Conservation (phyloP, 306 rosid species). For the Astragalus membranaceus region DNA sequence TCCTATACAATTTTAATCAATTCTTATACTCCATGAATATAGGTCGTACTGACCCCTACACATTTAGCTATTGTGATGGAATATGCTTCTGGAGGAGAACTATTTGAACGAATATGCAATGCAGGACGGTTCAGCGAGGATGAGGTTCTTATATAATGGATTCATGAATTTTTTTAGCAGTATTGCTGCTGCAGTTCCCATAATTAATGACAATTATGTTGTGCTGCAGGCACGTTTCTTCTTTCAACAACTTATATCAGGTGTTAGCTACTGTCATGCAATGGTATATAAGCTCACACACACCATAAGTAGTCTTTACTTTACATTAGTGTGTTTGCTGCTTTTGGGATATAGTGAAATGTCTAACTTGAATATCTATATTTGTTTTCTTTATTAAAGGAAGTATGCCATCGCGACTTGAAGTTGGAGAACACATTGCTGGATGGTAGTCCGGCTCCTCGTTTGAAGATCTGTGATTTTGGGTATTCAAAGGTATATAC, state of each 20-base stretch:
- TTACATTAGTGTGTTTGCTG: background rate
- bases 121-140: constrained; percentile 92
- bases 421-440: constrained; percentile 87
- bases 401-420: constrained; percentile 94
- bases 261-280: constrained; percentile 92
- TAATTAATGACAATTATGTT: constrained; percentile 12
- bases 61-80: constrained; percentile 97
- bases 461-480: constrained; percentile 86
- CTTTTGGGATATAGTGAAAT: background rate
- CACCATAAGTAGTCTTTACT: background rate
- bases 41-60: constrained; percentile 85
- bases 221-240: constrained; percentile 86
- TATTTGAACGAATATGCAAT: constrained; percentile 94
- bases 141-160: constrained; percentile 49
- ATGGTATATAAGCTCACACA: constrained; percentile 46
- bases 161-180: constrained; percentile 3
- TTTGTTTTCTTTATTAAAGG: constrained; percentile 39
- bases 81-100: constrained; percentile 95
- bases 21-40: constrained; percentile 2
- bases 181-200: background rate
- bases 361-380: constrained; percentile 4
- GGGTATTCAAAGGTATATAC: constrained; percentile 88
- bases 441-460: constrained; percentile 97
- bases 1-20: constrained; percentile 3
- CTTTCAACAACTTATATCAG: constrained; percentile 94